Percentiles rank a stretch among this genome's conserved stretches.
These are phyloP conservation scores for Pseudogymnoascus sp. DNA, from an alignment of 2,329 filamentous ascomycete species.

Conservation along the genomic window DNA sequence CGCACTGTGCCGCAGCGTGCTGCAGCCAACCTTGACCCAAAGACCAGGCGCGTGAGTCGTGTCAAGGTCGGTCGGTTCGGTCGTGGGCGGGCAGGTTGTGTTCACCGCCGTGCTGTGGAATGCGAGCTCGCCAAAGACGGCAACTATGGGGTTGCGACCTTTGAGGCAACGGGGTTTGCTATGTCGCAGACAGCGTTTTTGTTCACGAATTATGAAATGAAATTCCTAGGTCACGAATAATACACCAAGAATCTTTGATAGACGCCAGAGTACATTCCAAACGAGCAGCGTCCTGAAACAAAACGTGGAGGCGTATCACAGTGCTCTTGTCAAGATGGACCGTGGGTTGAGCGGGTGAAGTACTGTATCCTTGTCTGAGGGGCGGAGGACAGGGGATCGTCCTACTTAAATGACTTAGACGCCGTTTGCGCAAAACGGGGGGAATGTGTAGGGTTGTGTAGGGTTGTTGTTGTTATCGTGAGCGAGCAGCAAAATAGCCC, in stretches of 20 bases:
- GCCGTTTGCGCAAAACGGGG: neutral
- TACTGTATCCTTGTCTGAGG: neutral
- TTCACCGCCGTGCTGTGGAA: neutral
- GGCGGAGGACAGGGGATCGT: neutral
- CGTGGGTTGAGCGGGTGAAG: neutral
- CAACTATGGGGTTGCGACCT: conserved; percentile 2
- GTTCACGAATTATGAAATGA: conserved; percentile 1
- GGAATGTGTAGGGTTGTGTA: neutral
- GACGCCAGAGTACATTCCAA: neutral
- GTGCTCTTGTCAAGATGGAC: neutral
- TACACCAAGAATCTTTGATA: neutral
- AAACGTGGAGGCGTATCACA: conserved; percentile 3
- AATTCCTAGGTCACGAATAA: neutral
- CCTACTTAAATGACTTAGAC: conserved; percentile 2
- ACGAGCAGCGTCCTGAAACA: neutral
- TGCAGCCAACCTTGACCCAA: conserved; percentile 8
- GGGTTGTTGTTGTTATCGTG: neutral
- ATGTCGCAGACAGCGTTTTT: neutral
- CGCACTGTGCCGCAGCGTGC: neutral
- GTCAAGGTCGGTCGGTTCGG: neutral
- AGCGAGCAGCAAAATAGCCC: neutral
- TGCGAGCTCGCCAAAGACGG: neutral
- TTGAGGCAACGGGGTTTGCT: neutral
- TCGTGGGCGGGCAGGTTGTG: neutral
- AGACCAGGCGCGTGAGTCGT: conserved; percentile 1